phyloP scores from a whole-genome alignment of 805 yeast genomes.

The Candida sphagnicola region DNA sequence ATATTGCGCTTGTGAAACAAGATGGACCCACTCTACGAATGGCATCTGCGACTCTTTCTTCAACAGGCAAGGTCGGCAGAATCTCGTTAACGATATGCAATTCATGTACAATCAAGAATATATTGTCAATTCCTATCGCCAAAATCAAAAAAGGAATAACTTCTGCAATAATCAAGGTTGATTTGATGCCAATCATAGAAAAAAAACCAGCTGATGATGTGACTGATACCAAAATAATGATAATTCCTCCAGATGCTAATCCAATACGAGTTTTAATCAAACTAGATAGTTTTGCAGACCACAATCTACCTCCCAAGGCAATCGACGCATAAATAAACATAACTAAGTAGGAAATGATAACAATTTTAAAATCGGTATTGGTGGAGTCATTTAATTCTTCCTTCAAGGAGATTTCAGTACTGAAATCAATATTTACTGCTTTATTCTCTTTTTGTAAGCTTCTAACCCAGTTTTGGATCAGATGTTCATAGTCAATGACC shows the following conservation, averaged over 20 bases:
- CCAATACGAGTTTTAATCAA: constrained; percentile 59
- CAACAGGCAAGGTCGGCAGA: constrained; percentile 38
- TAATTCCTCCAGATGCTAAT: constrained; percentile 79
- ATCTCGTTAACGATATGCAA: constrained; percentile 50
- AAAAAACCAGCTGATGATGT: constrained; percentile 79
- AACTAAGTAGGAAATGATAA: constrained; percentile 68
- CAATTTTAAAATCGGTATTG: constrained; percentile 69
- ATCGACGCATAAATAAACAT: constrained; percentile 89
- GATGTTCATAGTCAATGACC: constrained; percentile 66
- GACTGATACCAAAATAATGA: constrained; percentile 78
- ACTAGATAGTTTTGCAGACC: constrained; percentile 27
- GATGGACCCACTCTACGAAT: constrained; percentile 83
- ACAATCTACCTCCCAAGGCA: constrained; percentile 65
- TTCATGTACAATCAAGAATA: constrained; percentile 82
- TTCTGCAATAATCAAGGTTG: constrained; percentile 91
- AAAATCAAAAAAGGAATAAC: constrained; percentile 90
- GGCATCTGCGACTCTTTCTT: constrained; percentile 59
- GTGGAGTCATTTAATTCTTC: constrained; percentile 81
- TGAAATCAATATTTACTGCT: constrained; percentile 60
- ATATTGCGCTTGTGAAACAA: constrained; percentile 68
- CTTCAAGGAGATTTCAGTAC: constrained; percentile 79
- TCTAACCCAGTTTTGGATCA: constrained; percentile 53
- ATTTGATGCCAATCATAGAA: constrained; percentile 70
- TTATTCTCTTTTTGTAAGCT: constrained; percentile 38
- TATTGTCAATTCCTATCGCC: constrained; percentile 96